Evolutionary conservation across 306 rosid genomes (phyloP).

Genomic region (Cicer arietinum): DNA sequence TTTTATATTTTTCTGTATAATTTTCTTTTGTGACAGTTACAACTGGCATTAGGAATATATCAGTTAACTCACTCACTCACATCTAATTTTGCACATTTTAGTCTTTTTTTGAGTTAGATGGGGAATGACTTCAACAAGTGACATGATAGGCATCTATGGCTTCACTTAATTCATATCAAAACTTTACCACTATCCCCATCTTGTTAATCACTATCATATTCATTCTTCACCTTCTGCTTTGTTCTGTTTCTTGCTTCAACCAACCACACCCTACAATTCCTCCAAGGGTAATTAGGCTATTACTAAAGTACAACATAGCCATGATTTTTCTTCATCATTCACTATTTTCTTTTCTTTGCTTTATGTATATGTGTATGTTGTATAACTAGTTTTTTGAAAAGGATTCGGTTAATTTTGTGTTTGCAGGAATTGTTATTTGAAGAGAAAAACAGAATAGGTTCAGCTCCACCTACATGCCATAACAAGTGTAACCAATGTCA

Average conservation of each 20-base stretch:
- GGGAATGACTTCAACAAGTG: slow-evolving; percentile 45
- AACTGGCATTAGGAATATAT: slow-evolving; percentile 35
- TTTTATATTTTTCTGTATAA: neutral
- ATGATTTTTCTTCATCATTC: neutral
- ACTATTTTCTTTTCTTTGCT: neutral
- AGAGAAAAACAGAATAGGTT: slow-evolving; percentile 71
- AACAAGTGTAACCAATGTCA: slow-evolving; percentile 80
- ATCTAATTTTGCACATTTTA: neutral
- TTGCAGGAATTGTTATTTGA: slow-evolving; percentile 56
- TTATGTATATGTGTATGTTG: neutral
- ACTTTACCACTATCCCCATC: neutral
- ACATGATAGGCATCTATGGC: slow-evolving; percentile 38
- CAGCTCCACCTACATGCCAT: slow-evolving; percentile 81
- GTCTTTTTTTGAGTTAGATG: neutral
- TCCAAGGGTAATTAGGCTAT: slow-evolving; percentile 50
- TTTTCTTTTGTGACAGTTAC: slow-evolving; percentile 7
- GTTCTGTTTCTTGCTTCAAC: slow-evolving; percentile 45
- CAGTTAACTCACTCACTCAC: neutral
- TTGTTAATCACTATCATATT: slow-evolving; percentile 35
- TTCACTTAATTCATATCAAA: slow-evolving; percentile 38
- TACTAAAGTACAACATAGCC: neutral
- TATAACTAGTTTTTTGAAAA: too few relatives aligned
- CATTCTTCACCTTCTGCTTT: slow-evolving; percentile 46
- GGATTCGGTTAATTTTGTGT: neutral
- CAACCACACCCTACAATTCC: slow-evolving; percentile 44